Base-by-base conservation (phyloP, 805 yeast species). In the Zygoascus flipseniorum region DNA sequence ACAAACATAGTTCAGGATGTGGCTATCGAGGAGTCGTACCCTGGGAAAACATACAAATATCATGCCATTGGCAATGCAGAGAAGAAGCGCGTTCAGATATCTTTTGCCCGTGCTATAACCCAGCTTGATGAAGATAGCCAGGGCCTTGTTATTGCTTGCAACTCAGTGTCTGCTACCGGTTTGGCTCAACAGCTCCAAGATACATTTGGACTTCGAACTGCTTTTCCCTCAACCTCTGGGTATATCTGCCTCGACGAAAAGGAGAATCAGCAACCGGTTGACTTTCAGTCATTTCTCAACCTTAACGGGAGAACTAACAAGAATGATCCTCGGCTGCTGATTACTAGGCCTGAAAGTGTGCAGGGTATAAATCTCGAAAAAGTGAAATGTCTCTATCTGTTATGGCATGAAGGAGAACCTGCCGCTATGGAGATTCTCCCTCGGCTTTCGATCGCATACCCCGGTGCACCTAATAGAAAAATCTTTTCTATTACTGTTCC, bases 371-470 rank as follows among this genome's bases (percentile, higher is more conserved):
- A 11, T 8, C n/a, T 46, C 14, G 41, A 28, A 31, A 28, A 28
- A 8, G 5, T 31, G 23, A 28, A 46, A 18, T 11, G 19, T 5
- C 14, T 46, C 20, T 31, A 26, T 31, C 14, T 46, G 20, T 19
- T 46, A 31, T 46, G 49, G 49, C 49, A 46, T 31, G 49, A 46
- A 31, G 49, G 49, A 31, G 49, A 46, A 19, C 37, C 49, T 8
- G 49, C 31, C n/a, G n/a, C 49, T 3, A n/a, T 46, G 26, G 14
- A 26, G 41, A 11, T 18, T 46, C 49, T 46, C 41, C 41, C 49
- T 13, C 14, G 26, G 20, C 16, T 46, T n/a, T 13, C 18, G 13
- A 16, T 46, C 3, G 18, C 41, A 3, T 46, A 46, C 13, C 44
- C 44, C 16, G 26, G 44, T 11, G 20, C 31, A 31, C 41, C 39